These are phyloP conservation scores for Moesziomyces aphidis DNA, from an alignment of 1,284 basidiomycete genomes.

Conservation along the genomic window DNA sequence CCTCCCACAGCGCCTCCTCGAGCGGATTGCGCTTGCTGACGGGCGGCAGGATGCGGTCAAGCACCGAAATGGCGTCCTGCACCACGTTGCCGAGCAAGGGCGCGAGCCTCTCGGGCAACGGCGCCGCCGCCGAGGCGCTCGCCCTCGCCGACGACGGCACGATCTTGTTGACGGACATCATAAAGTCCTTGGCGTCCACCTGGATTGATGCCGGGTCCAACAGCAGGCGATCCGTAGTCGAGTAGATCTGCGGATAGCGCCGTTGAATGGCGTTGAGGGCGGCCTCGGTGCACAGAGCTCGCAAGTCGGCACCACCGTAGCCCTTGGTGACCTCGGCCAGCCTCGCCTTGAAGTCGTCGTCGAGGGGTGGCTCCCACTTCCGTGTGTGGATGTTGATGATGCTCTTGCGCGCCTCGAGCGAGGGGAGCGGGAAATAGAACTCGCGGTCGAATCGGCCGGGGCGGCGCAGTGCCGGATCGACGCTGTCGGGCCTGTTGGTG, in stretches of 20 bases:
- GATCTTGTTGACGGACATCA: conserved; percentile 86
- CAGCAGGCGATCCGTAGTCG: conserved; percentile 85
- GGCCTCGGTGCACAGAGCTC: conserved; percentile 82
- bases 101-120: conserved; percentile 86
- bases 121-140: conserved; percentile 83
- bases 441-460: conserved; percentile 98
- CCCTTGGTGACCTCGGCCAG: conserved; percentile 94
- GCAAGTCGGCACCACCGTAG: conserved; percentile 95
- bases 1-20: conserved; percentile 87
- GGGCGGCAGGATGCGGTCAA: conserved; percentile 70
- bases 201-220: conserved; percentile 87
- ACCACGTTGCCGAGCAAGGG: conserved; percentile 81
- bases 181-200: conserved; percentile 91
- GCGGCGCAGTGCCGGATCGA: conserved; percentile 92
- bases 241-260: conserved; percentile 97
- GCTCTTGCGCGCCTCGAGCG: conserved; percentile 83
- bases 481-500: conserved; percentile 95
- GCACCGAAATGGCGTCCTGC: conserved; percentile 77
- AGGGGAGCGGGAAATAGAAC: conserved; percentile 96
- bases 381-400: conserved; percentile 93
- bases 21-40: conserved; percentile 71
- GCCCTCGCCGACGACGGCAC: conserved; percentile 95
- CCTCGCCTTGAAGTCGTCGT: conserved; percentile 75
- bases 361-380: conserved; percentile 88
- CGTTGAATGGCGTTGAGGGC: conserved; percentile 96